phyloP scores from a whole-genome alignment of 371 early-diverging fungal genomes.

The Rhizopus microsporus region DNA sequence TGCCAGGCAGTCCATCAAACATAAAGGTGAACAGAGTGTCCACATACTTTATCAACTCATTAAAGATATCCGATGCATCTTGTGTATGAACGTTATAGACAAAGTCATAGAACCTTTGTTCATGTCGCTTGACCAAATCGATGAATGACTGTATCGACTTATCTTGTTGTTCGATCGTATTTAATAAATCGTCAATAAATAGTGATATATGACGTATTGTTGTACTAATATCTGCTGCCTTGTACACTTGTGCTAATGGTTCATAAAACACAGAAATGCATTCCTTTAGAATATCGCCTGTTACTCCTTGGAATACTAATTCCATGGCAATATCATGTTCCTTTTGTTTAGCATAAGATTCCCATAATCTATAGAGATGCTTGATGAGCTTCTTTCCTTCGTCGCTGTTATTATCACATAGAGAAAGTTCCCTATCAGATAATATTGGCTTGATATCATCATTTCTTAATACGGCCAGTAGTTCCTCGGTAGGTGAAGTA shows the following conservation, averaged over 20 bases:
- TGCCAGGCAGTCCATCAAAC: constrained; percentile 33
- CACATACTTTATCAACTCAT: constrained; percentile 43
- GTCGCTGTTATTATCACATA: background rate
- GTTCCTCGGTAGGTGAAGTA: constrained; percentile 3
- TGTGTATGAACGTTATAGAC: constrained; percentile 63
- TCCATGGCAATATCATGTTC: constrained; percentile 61
- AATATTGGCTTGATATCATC: constrained; percentile 15
- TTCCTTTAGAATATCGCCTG: constrained; percentile 64
- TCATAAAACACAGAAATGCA: constrained; percentile 65
- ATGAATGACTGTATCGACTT: constrained; percentile 44
- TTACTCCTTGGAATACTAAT: constrained; percentile 63
- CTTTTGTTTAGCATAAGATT: constrained; percentile 49
- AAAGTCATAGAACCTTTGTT: constrained; percentile 61
- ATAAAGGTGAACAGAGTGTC: constrained; percentile 39
- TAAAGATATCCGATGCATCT: constrained; percentile 48
- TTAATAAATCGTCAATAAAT: constrained; percentile 62
- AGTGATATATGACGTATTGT: constrained; percentile 56
- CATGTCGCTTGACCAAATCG: constrained; percentile 55
- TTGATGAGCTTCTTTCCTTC: constrained; percentile 24
- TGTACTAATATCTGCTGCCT: constrained; percentile 66
- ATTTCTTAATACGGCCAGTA: constrained; percentile 14
- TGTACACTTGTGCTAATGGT: constrained; percentile 67
- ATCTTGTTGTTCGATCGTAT: constrained; percentile 41
- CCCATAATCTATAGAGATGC: constrained; percentile 46
- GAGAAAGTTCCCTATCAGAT: constrained; percentile 5